Evolutionary conservation across 2,329 filamentous ascomycete genomes (phyloP).

Genomic region (Aspergillus unguis): DNA sequence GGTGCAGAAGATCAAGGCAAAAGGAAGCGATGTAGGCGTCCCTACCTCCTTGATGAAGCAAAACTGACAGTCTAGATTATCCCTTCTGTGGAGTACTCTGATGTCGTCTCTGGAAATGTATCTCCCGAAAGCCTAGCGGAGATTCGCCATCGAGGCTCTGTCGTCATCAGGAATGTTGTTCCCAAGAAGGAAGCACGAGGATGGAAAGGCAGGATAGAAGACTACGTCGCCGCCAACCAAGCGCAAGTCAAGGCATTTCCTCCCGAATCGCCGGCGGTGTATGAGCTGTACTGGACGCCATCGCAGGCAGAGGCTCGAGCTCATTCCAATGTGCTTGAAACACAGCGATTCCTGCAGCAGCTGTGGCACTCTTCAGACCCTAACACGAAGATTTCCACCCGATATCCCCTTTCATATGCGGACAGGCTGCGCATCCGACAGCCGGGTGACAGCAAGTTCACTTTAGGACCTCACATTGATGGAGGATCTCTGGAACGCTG

Average conservation of each 20-base stretch:
- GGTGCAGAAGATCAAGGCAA: constrained; percentile 39
- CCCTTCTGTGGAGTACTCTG: constrained; percentile 41
- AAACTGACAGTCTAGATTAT: constrained; percentile 33
- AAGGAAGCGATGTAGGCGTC: constrained; percentile 40
- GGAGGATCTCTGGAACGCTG: constrained; percentile 73
- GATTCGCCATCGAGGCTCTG: constrained; percentile 58
- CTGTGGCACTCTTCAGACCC: constrained; percentile 61
- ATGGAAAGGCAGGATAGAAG: constrained; percentile 63
- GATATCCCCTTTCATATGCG: constrained; percentile 64
- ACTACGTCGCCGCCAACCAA: constrained; percentile 63
- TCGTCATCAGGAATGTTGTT: constrained; percentile 64
- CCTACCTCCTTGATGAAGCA: background rate
- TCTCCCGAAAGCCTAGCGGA: constrained; percentile 43
- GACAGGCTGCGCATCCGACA: constrained; percentile 69
- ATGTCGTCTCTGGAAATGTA: constrained; percentile 38
- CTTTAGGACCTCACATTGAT: constrained; percentile 70
- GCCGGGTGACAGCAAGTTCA: constrained; percentile 67
- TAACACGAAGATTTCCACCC: constrained; percentile 47
- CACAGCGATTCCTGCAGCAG: constrained; percentile 61
- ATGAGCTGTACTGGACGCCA: constrained; percentile 71
- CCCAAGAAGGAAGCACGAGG: constrained; percentile 59
- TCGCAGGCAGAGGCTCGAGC: constrained; percentile 66
- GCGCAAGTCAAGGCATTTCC: constrained; percentile 59
- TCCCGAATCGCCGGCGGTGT: constrained; percentile 64
- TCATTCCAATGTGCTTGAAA: constrained; percentile 61